Percentiles rank a stretch among this genome's conserved stretches.
Conservation (phyloP, 768 basidiomycete genomes). For the Sutorius australiensis region DNA sequence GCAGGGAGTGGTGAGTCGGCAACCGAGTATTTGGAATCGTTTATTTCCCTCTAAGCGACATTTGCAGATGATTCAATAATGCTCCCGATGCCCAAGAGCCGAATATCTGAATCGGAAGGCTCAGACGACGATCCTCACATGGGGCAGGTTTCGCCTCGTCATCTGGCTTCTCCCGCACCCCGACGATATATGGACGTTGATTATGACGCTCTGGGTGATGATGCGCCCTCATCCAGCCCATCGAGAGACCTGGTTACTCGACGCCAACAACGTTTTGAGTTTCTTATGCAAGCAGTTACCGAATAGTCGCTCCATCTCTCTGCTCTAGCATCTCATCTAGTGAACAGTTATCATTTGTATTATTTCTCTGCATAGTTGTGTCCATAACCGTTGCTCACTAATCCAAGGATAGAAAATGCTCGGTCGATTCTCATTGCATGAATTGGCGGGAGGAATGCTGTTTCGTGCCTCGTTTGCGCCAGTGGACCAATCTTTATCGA, state of each 20-base stretch:
- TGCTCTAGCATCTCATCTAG: slow-evolving; percentile 15
- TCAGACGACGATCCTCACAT: slow-evolving; percentile 65
- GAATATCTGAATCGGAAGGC: slow-evolving; percentile 22
- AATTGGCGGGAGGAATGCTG: not conserved
- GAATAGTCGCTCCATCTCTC: slow-evolving; percentile 12
- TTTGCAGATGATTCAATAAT: slow-evolving; percentile 49
- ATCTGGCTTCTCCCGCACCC: slow-evolving; percentile 58
- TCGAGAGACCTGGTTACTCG: slow-evolving; percentile 42
- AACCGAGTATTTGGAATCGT: not conserved
- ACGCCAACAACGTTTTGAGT: slow-evolving; percentile 34
- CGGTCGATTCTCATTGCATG: not conserved
- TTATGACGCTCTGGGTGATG: slow-evolving; percentile 46
- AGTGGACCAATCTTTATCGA: no score
- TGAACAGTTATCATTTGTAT: slow-evolving; percentile 22
- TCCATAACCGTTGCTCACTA: slow-evolving; percentile 10
- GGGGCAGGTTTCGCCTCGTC: slow-evolving; percentile 69
- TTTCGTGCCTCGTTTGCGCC: no score
- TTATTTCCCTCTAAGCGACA: slow-evolving; percentile 1
- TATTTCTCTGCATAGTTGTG: slow-evolving; percentile 21
- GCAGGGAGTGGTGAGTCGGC: slow-evolving; percentile 32
- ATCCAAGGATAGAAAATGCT: slow-evolving; percentile 4
- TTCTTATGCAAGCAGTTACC: not conserved
- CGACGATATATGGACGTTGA: slow-evolving; percentile 36
- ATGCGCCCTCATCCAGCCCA: slow-evolving; percentile 45
- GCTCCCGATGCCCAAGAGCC: slow-evolving; percentile 10